phyloP scores from a whole-genome alignment of 306 rosid species.

The Rubus parviflorus region DNA sequence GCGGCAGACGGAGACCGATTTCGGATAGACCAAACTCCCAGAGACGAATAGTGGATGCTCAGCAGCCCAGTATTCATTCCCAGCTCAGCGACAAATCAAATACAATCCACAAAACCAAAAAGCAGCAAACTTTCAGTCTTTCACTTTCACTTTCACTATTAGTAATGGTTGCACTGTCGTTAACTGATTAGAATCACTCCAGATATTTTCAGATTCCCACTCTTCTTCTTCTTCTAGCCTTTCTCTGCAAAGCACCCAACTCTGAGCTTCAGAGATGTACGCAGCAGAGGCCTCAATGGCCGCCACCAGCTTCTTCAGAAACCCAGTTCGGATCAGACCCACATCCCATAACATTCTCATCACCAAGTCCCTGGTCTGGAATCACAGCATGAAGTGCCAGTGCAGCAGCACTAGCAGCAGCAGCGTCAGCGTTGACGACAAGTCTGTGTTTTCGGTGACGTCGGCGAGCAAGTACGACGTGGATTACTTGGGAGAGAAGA shows the following conservation, averaged over 20 bases:
- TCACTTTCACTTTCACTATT: constrained; percentile 1
- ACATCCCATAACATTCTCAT: neutral
- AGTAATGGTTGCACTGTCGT: neutral
- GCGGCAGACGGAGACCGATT: neutral
- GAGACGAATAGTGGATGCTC: neutral
- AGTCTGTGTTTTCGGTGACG: constrained; percentile 66
- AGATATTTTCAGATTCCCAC: neutral
- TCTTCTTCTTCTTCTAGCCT: neutral
- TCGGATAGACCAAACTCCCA: neutral
- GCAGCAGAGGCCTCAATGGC: constrained; percentile 32
- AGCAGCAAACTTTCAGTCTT: neutral
- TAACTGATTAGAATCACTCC: neutral
- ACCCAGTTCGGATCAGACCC: constrained; percentile 20
- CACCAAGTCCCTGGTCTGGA: neutral
- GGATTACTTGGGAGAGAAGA: constrained; percentile 91
- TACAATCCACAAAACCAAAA: neutral
- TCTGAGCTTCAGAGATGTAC: constrained; percentile 29
- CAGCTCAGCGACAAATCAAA: constrained; percentile 3
- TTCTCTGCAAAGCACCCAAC: neutral
- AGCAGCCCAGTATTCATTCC: neutral
- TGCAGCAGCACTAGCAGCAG: constrained; percentile 9
- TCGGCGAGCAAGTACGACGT: constrained; percentile 63
- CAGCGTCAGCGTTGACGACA: constrained; percentile 39
- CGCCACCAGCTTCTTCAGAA: neutral
- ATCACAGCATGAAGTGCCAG: constrained; percentile 15